phyloP scores from a whole-genome alignment of 345 rosid genomes.

The Euphorbia lathyris region DNA sequence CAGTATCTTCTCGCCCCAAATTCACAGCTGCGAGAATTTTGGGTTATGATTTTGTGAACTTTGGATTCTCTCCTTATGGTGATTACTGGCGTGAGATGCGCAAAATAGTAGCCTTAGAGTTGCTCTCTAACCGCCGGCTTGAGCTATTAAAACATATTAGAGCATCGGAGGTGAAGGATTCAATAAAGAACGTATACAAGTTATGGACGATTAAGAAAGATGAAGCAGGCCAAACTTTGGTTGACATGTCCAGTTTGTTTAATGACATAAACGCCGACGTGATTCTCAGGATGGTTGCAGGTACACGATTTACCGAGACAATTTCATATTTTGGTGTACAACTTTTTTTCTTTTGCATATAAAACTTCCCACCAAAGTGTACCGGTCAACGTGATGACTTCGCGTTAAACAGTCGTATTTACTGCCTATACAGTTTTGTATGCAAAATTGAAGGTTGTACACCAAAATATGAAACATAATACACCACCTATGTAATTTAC shows the following conservation, averaged over 20 bases:
- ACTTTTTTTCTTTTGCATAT: too few species aligned
- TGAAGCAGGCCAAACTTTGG: neutral
- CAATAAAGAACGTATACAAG: slow-evolving; percentile 24
- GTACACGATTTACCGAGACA: too few species aligned
- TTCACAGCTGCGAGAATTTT: slow-evolving; percentile 9
- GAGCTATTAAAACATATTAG: slow-evolving; percentile 28
- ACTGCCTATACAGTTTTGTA: too few species aligned
- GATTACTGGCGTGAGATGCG: slow-evolving; percentile 39
- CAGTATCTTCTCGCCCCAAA: slow-evolving; percentile 31
- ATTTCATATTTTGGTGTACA: too few species aligned
- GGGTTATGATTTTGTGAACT: slow-evolving; percentile 28
- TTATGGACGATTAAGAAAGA: slow-evolving; percentile 12
- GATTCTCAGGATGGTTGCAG: slow-evolving; percentile 13
- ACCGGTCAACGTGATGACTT: too few species aligned
- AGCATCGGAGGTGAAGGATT: slow-evolving; percentile 15
- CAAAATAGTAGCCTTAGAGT: slow-evolving; percentile 24
- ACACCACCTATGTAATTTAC: too few species aligned
- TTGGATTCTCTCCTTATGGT: slow-evolving; percentile 30
- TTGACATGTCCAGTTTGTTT: neutral
- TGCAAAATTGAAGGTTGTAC: too few species aligned
- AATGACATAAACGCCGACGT: slow-evolving; percentile 7
- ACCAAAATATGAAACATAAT: too few species aligned
- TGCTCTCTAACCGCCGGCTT: slow-evolving; percentile 30
- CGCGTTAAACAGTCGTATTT: too few species aligned
- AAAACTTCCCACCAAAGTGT: too few species aligned